Conservation (phyloP, 441 rosid genomes). For the Omphalea diandra region DNA sequence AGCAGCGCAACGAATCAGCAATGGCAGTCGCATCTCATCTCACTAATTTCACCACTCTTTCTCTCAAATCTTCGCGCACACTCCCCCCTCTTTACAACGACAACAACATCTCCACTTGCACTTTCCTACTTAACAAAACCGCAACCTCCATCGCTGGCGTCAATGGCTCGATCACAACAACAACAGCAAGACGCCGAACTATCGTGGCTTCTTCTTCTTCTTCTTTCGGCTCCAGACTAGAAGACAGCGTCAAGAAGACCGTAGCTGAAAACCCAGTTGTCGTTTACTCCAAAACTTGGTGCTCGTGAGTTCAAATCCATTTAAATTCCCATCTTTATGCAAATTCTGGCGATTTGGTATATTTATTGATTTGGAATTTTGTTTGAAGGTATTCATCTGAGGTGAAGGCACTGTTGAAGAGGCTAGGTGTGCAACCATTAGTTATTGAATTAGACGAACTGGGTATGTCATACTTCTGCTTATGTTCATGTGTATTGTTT, state of each 20-base stretch:
- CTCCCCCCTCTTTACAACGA: constrained; percentile 7
- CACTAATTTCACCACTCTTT: constrained; percentile 20
- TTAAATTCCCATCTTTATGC: neutral
- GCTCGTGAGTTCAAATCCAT: constrained; percentile 69
- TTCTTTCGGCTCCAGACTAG: constrained; percentile 82
- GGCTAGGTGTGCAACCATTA: constrained; percentile 66
- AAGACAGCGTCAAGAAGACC: constrained; percentile 67
- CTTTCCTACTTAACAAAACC: neutral
- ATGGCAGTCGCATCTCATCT: constrained; percentile 40
- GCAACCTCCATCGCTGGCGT: constrained; percentile 13
- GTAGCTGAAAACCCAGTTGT: constrained; percentile 76
- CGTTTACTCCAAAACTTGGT: constrained; percentile 93
- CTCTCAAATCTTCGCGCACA: constrained; percentile 26
- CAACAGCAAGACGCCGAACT: constrained; percentile 20
- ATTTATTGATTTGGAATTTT: neutral
- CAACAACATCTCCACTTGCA: neutral
- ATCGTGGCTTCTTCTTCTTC: constrained; percentile 32
- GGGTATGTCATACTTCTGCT: constrained; percentile 46
- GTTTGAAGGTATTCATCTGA: constrained; percentile 74
- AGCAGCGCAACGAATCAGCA: too few relatives aligned
- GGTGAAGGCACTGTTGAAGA: constrained; percentile 82
- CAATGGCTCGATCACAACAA: too few relatives aligned
- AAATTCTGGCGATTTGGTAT: neutral
- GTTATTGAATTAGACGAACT: constrained; percentile 87
- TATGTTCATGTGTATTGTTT: neutral